Evolutionary conservation across 495 filamentous ascomycete genomes (phyloP), one percentile per base, ranked within the genome.

Genomic region (Xylaria sp.): DNA sequence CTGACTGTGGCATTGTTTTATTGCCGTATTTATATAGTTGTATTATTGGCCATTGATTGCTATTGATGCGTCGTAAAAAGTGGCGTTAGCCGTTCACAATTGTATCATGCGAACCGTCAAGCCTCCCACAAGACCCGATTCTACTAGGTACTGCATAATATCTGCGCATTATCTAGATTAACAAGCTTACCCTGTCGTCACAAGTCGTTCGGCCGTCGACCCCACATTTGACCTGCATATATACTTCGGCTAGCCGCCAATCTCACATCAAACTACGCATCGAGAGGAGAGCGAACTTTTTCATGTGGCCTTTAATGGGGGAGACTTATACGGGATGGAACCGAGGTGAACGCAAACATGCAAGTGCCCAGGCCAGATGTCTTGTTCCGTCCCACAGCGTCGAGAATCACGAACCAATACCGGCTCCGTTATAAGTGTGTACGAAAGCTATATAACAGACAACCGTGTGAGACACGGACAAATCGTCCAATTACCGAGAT

Each of bases 401-500:
- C 61, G 71, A 70, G 63, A 70, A 67, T 61, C 67, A 72, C 40
- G 53, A 72, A 74, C 29, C 67, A 63, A 72, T 66, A 61, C 55
- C 55, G 29, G 52, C 62, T 52, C 63, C 46, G 35, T 48, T 67
- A 70, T 52, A 40, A 67, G 61, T 5, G 46, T 61, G 63, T 37
- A 31, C 71, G 43, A 69, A 53, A 48, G 46, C 71, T 70, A 67
- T 52, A 74, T 57, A 61, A 57, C 33, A 67, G 48, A 58, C 66
- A 68, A 72, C 11, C 19, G 72, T 71, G 70, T 77, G 66, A 77
- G 75, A 78, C 63, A 70, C 77, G 75, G 77, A 68, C 75, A 73
- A 74, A 75, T 75, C 71, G 70, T 69, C 72, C 75, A 78, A 78
- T 78, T 75, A 73, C 73, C 71, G 75, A 78, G 52, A 69, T 73